Conservation (phyloP, 1,284 basidiomycete genomes). For the Pascua guehoae region DNA sequence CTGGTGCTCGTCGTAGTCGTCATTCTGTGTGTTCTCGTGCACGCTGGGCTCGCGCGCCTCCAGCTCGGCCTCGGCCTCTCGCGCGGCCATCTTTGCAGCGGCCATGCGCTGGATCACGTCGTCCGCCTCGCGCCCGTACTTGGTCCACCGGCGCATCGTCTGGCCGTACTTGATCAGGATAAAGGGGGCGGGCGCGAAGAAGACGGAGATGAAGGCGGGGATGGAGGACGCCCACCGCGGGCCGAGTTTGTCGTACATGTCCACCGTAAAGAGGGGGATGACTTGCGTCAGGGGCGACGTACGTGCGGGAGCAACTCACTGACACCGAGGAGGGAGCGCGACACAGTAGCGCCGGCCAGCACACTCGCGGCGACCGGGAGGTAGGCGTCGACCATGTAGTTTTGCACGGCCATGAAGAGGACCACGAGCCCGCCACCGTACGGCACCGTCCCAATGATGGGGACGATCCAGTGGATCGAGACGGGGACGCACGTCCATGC, state of each 20-base stretch:
- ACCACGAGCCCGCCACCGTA: constrained; percentile 53
- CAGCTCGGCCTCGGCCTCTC: too few relatives aligned
- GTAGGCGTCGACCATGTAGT: constrained; percentile 64
- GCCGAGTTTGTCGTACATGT: constrained; percentile 59
- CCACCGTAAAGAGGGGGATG: constrained; percentile 58
- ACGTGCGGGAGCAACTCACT: constrained; percentile 6
- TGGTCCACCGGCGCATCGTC: constrained; percentile 21
- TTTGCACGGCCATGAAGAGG: constrained; percentile 31
- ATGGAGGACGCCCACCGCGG: constrained; percentile 58
- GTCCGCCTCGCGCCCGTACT: constrained; percentile 22
- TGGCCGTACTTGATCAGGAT: constrained; percentile 15
- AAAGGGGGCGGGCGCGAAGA: constrained; percentile 58
- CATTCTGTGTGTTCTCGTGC: not conserved
- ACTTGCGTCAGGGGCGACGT: constrained; percentile 29
- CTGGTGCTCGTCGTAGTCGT: not conserved
- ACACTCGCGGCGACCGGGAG: constrained; percentile 54
- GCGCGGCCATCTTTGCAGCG: not conserved
- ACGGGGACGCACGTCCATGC: constrained; percentile 58
- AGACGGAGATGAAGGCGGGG: constrained; percentile 59
- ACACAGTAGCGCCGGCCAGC: constrained; percentile 64
- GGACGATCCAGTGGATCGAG: constrained; percentile 59
- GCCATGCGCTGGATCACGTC: constrained; percentile 3
- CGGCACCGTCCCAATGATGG: constrained; percentile 59
- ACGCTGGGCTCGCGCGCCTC: not conserved
- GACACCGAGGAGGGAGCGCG: constrained; percentile 60